Evolutionary conservation across 345 rosid species (phyloP).

Genomic region (Lumnitzera racemosa): DNA sequence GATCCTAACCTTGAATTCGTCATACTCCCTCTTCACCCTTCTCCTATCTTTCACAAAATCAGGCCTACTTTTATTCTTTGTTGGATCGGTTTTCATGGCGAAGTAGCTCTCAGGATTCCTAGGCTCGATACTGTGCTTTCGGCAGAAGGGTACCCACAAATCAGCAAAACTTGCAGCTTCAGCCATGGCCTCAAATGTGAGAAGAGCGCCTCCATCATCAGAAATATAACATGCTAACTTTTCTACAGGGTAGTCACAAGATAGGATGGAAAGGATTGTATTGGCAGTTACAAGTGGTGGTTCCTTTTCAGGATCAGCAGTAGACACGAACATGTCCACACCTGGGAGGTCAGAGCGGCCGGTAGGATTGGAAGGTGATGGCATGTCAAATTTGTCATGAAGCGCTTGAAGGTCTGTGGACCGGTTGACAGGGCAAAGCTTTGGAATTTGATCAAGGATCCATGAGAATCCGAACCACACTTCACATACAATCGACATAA

Average conservation of each 20-base stretch:
- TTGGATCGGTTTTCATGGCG: constrained; percentile 72
- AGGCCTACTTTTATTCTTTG: constrained; percentile 71
- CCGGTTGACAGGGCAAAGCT: constrained; percentile 71
- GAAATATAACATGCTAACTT: constrained; percentile 76
- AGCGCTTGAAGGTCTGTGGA: constrained; percentile 78
- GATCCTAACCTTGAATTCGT: constrained; percentile 88
- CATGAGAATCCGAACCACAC: constrained; percentile 93
- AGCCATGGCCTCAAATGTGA: constrained; percentile 94
- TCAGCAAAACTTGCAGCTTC: constrained; percentile 97
- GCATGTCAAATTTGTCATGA: constrained; percentile 79
- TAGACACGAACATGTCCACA: constrained; percentile 75
- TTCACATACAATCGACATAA: constrained; percentile 75
- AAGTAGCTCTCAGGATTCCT: constrained; percentile 84
- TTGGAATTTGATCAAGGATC: constrained; percentile 90
- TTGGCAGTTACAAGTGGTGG: constrained; percentile 86
- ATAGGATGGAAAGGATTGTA: constrained; percentile 77
- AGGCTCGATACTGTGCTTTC: constrained; percentile 82
- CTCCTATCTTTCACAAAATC: constrained; percentile 94
- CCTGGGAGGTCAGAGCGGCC: constrained; percentile 96
- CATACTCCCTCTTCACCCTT: constrained; percentile 76
- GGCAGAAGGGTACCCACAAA: constrained; percentile 90
- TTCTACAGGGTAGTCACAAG: constrained; percentile 89
- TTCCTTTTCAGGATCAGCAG: constrained; percentile 95
- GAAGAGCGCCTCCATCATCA: constrained; percentile 94
- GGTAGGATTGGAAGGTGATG: constrained; percentile 81